A percentile compares a stretch with the other conserved stretches of the same genome.
Conservation (phyloP, 176 grass and related monocot genomes). For the Oryza officinalis region DNA sequence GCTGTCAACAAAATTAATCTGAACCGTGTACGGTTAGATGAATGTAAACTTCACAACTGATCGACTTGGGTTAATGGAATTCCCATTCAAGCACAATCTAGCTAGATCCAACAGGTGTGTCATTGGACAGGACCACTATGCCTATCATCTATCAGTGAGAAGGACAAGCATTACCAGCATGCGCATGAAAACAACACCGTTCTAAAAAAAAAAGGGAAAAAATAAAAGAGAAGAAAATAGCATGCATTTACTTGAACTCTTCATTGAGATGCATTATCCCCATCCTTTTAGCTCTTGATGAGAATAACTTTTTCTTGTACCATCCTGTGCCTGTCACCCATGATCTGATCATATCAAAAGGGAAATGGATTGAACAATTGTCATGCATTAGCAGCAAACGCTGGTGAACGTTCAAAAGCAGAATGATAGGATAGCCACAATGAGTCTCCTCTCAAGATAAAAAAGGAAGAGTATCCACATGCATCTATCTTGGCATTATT, state of each 20-base stretch:
- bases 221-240: conserved; percentile 2
- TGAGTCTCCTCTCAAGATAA: background rate
- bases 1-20: background rate
- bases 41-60: background rate
- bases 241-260: conserved; percentile 27
- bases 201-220: background rate
- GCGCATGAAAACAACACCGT: conserved; percentile 17
- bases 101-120: conserved; percentile 1
- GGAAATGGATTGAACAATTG: background rate
- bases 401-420: background rate
- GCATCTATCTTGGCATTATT: background rate
- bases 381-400: background rate
- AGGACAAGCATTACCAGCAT: conserved; percentile 44
- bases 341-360: conserved; percentile 31
- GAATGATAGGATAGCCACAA: background rate
- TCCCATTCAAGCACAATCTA: background rate
- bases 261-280: conserved; percentile 26
- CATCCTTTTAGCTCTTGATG: conserved; percentile 25
- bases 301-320: conserved; percentile 17
- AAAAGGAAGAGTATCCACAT: background rate
- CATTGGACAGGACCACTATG: conserved; percentile 5
- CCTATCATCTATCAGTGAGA: conserved; percentile 19
- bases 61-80: conserved; percentile 1
- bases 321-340: conserved; percentile 31
- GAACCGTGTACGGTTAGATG: background rate